Conservation (phyloP, 2,329 filamentous ascomycete genomes). For the Diaporthe sp. region DNA sequence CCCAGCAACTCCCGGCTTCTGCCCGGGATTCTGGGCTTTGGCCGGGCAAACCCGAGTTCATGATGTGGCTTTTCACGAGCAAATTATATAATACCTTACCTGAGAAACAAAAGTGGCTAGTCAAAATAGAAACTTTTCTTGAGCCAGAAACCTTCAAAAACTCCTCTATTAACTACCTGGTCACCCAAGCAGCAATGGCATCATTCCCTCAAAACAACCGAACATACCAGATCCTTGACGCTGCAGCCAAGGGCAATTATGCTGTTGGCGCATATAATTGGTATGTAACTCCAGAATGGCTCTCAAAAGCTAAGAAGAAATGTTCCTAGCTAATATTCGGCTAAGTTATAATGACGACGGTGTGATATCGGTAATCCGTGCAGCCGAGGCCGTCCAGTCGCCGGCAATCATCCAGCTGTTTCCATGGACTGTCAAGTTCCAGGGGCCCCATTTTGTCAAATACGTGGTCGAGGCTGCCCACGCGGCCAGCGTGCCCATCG, state of each 20-base stretch:
- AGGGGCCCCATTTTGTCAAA: constrained; percentile 58
- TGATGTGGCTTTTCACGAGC: neutral
- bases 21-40: neutral
- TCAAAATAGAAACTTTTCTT: neutral
- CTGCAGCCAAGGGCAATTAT: constrained; percentile 6
- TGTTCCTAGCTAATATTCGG: neutral
- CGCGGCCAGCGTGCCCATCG: constrained; percentile 61
- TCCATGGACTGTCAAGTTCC: constrained; percentile 72
- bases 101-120: neutral
- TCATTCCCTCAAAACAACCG: neutral
- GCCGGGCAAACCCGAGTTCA: neutral
- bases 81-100: neutral
- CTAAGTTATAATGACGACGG: constrained; percentile 68
- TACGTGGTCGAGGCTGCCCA: constrained; percentile 59
- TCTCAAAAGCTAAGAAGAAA: neutral
- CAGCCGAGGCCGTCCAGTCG: constrained; percentile 68
- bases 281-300: neutral
- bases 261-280: constrained; percentile 14
- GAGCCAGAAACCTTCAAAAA: neutral
- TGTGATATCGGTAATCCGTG: constrained; percentile 69
- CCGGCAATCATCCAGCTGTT: constrained; percentile 74
- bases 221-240: constrained; percentile 9
- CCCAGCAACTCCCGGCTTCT: neutral
- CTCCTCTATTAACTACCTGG: neutral
- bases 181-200: neutral